These are phyloP conservation scores for Eremothecium cymbalariae DNA, from an alignment of 1,139 yeast genomes.

Conservation along the genomic window DNA sequence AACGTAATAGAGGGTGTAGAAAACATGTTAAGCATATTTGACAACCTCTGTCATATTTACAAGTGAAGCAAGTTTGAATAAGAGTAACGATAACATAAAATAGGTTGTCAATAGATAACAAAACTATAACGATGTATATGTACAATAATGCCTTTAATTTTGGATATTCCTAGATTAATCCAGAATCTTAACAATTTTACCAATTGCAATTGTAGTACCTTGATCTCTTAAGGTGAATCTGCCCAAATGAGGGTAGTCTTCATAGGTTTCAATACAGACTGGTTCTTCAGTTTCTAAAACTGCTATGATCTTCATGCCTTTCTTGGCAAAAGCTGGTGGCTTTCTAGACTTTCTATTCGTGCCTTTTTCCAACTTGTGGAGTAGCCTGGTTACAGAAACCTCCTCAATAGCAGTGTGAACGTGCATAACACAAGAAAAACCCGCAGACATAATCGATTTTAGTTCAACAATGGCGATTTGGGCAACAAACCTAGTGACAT, in stretches of 20 bases:
- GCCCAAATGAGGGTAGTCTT: constrained; percentile 90
- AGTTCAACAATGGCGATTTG: constrained; percentile 95
- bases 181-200: constrained; percentile 77
- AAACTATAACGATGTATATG: neutral
- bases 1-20: constrained; percentile 62
- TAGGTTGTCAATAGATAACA: constrained; percentile 5
- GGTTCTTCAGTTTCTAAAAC: constrained; percentile 76
- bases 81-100: neutral
- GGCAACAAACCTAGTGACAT: constrained; percentile 86
- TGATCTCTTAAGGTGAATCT: constrained; percentile 97
- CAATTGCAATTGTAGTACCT: constrained; percentile 96
- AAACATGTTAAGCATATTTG: constrained; percentile 44
- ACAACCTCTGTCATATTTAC: constrained; percentile 19
- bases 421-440: constrained; percentile 97
- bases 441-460: constrained; percentile 86
- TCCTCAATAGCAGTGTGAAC: constrained; percentile 98
- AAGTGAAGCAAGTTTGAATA: constrained; percentile 3
- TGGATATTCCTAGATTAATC: constrained; percentile 23
- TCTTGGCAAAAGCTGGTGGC: constrained; percentile 97
- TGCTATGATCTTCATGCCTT: constrained; percentile 98
- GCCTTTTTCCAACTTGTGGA: constrained; percentile 93
- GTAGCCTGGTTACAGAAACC: constrained; percentile 68
- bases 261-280: constrained; percentile 88
- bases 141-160: neutral
- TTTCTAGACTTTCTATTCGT: constrained; percentile 94